phyloP scores from a whole-genome alignment of 495 filamentous ascomycete species.

The Aspergillus cavernicola region DNA sequence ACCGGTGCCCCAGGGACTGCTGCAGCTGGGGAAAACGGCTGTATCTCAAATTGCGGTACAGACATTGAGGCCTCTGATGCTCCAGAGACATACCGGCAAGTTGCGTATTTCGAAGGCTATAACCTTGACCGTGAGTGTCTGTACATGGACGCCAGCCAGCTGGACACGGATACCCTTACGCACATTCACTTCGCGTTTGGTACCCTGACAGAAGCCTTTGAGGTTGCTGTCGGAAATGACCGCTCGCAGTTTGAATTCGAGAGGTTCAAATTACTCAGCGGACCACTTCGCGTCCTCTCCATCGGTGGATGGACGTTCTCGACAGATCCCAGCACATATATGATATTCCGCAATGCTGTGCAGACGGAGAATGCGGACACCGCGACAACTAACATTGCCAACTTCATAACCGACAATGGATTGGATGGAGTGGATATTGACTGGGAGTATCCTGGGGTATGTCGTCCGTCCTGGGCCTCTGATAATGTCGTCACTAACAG shows the following conservation, averaged over 20 bases:
- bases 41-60: slow-evolving; percentile 44
- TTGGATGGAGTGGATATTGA: no score
- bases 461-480: no score
- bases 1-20: slow-evolving; percentile 36
- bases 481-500: no score
- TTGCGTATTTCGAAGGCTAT: slow-evolving; percentile 15
- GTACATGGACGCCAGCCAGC: slow-evolving; percentile 7
- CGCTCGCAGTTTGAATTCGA: no score
- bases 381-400: slow-evolving; percentile 30
- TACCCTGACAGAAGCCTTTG: no score
- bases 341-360: slow-evolving; percentile 35
- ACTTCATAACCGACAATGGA: slow-evolving; percentile 26
- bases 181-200: slow-evolving; percentile 40
- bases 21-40: slow-evolving; percentile 29
- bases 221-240: no score
- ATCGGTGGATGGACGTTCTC: slow-evolving; percentile 48
- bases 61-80: slow-evolving; percentile 23
- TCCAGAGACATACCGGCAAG: background rate
- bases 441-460: slow-evolving; percentile 32
- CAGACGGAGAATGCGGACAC: slow-evolving; percentile 28
- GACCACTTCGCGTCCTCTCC: slow-evolving; percentile 34
- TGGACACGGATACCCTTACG: slow-evolving; percentile 28
- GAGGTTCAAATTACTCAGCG: slow-evolving; percentile 29
- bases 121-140: slow-evolving; percentile 18
- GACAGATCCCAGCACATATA: slow-evolving; percentile 30